Conservation (phyloP, 2,329 filamentous ascomycete genomes). For the Helotiales sp. region DNA sequence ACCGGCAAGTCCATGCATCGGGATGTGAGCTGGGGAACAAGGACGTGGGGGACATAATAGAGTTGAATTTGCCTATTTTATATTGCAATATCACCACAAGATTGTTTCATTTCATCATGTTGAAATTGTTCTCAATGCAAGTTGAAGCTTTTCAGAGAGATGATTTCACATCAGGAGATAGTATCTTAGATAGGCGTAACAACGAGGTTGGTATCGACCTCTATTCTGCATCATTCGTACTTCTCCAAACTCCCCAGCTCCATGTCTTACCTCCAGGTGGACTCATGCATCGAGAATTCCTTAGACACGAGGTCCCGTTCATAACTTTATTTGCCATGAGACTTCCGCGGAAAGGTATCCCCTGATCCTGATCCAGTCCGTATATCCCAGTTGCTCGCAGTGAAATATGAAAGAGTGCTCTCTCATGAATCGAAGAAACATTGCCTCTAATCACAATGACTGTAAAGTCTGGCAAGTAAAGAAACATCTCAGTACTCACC, state of each 20-base stretch:
- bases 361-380: neutral
- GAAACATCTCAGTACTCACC: neutral
- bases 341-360: neutral
- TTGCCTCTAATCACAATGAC: too few species aligned
- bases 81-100: neutral
- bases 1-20: neutral
- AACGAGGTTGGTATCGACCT: too few species aligned
- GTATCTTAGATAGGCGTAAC: neutral
- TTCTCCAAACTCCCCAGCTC: too few species aligned
- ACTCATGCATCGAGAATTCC: neutral
- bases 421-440: neutral
- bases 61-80: neutral
- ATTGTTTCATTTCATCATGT: conserved; percentile 1
- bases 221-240: too few species aligned
- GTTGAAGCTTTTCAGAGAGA: neutral
- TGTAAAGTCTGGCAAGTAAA: too few species aligned
- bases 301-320: neutral
- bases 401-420: too few species aligned
- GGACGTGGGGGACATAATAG: neutral
- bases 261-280: too few species aligned
- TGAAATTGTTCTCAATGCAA: neutral
- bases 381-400: neutral
- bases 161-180: neutral
- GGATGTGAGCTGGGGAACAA: neutral
- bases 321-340: neutral